Evolutionary conservation across 2,329 filamentous ascomycete genomes (phyloP), one percentile per base, ranked within the genome.

Genomic region (Phyllosticta citriasiana): DNA sequence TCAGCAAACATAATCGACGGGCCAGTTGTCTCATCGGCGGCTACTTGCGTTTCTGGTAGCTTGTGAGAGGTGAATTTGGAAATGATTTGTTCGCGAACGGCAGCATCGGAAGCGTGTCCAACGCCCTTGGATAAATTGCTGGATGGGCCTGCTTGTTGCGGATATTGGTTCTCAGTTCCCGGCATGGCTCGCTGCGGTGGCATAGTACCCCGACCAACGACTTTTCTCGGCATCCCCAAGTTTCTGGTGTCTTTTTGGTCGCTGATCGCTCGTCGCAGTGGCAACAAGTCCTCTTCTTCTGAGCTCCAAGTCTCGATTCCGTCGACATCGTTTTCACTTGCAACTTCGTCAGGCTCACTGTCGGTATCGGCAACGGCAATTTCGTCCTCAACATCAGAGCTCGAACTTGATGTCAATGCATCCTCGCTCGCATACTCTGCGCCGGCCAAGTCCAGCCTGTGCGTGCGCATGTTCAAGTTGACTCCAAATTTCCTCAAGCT

Each of bases 1-100:
- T 61, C 78, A 9, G 83, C 84, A 72, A 94, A 95, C 82, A 88
- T 89, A 64, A 95, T 91, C 1, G 81, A 86, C 1, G 87, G 86
- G 0, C 85, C 87, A 0, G 82, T 77, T 1, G 82, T 84, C 61
- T 87, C 88, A 63, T 88, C 83, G 0, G 79, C 77, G 2, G 83
- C 83, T 24, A 91, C 81, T 63, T 80, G 82, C 1, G 88, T 86
- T 65, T 88, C 84, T 0, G 89, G 89, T 0, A 89, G 84, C 0
- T 88, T 84, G 5, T 84, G 84, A 57, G 87, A 91, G 0, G 86
- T 87, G 71, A 93, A 93, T 47, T 84, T 83, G 53, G 82, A 79
- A 19, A 79, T 75, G 1, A 84, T 86, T 24, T 80, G 77, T 59
- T 30, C 84, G 79, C 4, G 81, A 76, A 30, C 27, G 1, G 82